Base-by-base conservation (phyloP, 108 stramenopile genomes). In the Nannochloropsis salina region DNA sequence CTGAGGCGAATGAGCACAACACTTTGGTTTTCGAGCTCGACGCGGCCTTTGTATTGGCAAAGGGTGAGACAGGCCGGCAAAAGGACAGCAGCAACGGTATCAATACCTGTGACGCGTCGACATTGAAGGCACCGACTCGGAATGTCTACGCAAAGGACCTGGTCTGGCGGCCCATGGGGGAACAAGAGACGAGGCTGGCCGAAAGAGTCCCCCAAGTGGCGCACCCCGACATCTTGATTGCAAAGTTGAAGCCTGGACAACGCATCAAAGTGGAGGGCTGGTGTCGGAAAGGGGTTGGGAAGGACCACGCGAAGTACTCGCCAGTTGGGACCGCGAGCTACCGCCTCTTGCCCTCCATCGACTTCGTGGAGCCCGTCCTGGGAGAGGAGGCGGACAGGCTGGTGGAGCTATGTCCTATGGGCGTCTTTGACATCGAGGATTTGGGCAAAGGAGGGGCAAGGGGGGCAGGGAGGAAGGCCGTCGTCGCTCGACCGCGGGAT, bases 311-410 rank as follows among this genome's bases (percentile, higher is more conserved):
- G 79, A 99, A 99, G 88, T 99, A 88, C 85, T 95, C 94, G 12
- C 99, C 99, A 20, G 98, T 98, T 12, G 95, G 96, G 2, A 99
- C 99, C 20, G 99, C 98, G 20, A 92, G 93, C 82, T 99, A 99
- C 87, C 92, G 96, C 41, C 88, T 98, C 41, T 90, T 94, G 91
- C 95, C 96, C 6, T 87, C 91, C 10, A 86, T 97, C 22, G 92
- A 92, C 82, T 12, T 41, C 81, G 40, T 81, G 22, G 44, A 90
- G 80, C 86, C 91, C 3, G 91, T 97, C 12, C 93, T 92, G 81
- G 96, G 94, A 83, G 94, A 94, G 10, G 88, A 93, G 51, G 96
- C 96, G 9, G 93, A 95, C 82, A 94, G 94, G 44, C 88, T 97
- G 42, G 95, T 93, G 74, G 92, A 94, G 82, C 86, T 95, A 86